Evolutionary conservation across 768 basidiomycete species (phyloP).

Genomic region (Coprinopsis strossmayeri): DNA sequence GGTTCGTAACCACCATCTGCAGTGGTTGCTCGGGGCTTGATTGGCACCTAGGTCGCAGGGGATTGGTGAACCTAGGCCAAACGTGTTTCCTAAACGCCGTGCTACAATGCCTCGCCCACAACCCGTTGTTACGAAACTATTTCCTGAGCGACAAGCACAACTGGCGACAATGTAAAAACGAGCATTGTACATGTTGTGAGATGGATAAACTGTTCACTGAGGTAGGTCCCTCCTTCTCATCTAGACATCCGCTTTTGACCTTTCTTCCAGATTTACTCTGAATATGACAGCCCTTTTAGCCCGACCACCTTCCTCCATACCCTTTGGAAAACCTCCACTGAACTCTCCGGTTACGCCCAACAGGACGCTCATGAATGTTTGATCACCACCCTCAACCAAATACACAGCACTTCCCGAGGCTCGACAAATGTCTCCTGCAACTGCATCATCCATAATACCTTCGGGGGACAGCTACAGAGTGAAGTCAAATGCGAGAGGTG

Average conservation of each 20-base stretch:
- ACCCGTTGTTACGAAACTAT: slow-evolving; percentile 82
- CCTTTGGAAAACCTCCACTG: slow-evolving; percentile 75
- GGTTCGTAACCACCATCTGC: slow-evolving; percentile 30
- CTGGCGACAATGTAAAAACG: slow-evolving; percentile 54
- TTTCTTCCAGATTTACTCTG: slow-evolving; percentile 21
- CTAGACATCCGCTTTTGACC: too few species aligned
- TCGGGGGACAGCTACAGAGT: slow-evolving; percentile 81
- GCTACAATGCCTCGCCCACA: slow-evolving; percentile 83
- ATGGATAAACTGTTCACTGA: slow-evolving; percentile 85
- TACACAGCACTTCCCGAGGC: slow-evolving; percentile 72
- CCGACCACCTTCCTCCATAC: slow-evolving; percentile 79
- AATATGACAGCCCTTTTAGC: slow-evolving; percentile 59
- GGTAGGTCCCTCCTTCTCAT: slow-evolving; percentile 28
- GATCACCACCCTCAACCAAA: slow-evolving; percentile 78
- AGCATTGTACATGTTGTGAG: slow-evolving; percentile 85
- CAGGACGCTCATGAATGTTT: slow-evolving; percentile 93
- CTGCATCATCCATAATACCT: slow-evolving; percentile 88
- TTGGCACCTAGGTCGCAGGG: slow-evolving; percentile 56
- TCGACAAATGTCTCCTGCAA: slow-evolving; percentile 76
- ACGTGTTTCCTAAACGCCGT: slow-evolving; percentile 94
- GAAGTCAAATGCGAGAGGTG: slow-evolving; percentile 88
- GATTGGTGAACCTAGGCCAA: slow-evolving; percentile 82
- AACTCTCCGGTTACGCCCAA: slow-evolving; percentile 88
- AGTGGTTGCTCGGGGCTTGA: not conserved
- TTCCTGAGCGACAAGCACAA: slow-evolving; percentile 92